A percentile compares a stretch with the other conserved stretches of the same genome.
Conservation (phyloP, 2,329 filamentous ascomycete genomes). For the Phialocephala subalpina region DNA sequence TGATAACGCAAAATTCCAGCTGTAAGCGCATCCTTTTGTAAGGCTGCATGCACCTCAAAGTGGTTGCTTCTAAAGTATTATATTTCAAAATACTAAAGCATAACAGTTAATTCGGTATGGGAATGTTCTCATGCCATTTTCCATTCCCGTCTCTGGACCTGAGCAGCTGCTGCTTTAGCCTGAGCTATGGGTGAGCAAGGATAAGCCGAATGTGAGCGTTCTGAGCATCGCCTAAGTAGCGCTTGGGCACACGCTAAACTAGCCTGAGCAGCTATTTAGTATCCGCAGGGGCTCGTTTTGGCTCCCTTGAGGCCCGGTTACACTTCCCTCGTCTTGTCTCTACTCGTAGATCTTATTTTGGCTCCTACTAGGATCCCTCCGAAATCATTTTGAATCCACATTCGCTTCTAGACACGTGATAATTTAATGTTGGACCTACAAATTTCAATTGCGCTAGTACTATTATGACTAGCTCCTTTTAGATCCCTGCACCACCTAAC, state of each 20-base stretch:
- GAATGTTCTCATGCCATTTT: too few relatives aligned
- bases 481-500: too few relatives aligned
- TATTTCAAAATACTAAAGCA: too few relatives aligned
- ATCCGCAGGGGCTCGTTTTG: constrained; percentile 19
- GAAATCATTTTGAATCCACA: constrained; percentile 14
- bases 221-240: constrained; percentile 9
- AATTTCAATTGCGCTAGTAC: too few relatives aligned
- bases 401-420: constrained; percentile 17
- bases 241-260: constrained; percentile 10
- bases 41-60: too few relatives aligned
- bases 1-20: too few relatives aligned
- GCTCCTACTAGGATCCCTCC: constrained; percentile 17
- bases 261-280: constrained; percentile 13
- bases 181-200: constrained; percentile 22
- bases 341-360: constrained; percentile 20
- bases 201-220: constrained; percentile 11
- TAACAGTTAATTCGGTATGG: too few relatives aligned
- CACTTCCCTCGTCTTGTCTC: constrained; percentile 19
- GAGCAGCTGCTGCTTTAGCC: constrained; percentile 21
- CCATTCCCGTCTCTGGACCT: constrained; percentile 25
- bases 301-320: constrained; percentile 18
- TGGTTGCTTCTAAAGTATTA: too few relatives aligned
- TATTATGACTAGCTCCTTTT: too few relatives aligned
- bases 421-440: too few relatives aligned
- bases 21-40: too few relatives aligned